These are phyloP conservation scores for Fermentozyma sake DNA, from an alignment of 1,139 yeast genomes.

Conservation along the genomic window DNA sequence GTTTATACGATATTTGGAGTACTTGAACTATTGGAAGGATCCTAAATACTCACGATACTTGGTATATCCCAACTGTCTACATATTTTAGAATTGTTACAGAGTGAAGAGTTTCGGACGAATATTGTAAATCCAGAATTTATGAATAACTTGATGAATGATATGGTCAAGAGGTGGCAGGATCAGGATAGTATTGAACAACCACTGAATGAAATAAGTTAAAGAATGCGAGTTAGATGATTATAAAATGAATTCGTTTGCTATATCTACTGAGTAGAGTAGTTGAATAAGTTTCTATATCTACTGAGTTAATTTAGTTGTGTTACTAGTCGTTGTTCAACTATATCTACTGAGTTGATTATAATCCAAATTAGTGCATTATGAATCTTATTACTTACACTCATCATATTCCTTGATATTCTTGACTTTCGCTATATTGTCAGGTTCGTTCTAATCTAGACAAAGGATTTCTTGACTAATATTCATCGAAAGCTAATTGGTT, in stretches of 20 bases:
- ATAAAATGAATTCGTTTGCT: background rate
- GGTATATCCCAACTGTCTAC: slow-evolving; percentile 72
- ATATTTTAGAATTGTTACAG: slow-evolving; percentile 56
- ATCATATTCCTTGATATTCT: too few species aligned
- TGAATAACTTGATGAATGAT: slow-evolving; percentile 62
- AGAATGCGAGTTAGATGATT: too few species aligned
- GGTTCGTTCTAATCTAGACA: too few species aligned
- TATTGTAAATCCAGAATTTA: slow-evolving; percentile 54
- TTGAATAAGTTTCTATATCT: too few species aligned
- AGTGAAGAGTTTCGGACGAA: slow-evolving; percentile 52
- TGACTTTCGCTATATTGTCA: too few species aligned
- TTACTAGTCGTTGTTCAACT: slow-evolving; percentile 1
- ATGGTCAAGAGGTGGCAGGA: slow-evolving; percentile 72
- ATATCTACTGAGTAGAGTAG: too few species aligned
- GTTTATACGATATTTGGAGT: slow-evolving; percentile 60
- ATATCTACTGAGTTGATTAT: too few species aligned
- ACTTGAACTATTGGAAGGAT: slow-evolving; percentile 69
- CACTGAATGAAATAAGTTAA: background rate
- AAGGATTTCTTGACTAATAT: too few species aligned
- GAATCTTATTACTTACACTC: too few species aligned
- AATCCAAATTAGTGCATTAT: too few species aligned
- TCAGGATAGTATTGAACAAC: slow-evolving; percentile 3
- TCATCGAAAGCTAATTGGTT: too few species aligned
- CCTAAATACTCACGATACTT: slow-evolving; percentile 64
- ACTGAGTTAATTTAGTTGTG: too few species aligned